Conservation (phyloP, 179 eudicot genomes). For the Corrigiola litoralis region DNA sequence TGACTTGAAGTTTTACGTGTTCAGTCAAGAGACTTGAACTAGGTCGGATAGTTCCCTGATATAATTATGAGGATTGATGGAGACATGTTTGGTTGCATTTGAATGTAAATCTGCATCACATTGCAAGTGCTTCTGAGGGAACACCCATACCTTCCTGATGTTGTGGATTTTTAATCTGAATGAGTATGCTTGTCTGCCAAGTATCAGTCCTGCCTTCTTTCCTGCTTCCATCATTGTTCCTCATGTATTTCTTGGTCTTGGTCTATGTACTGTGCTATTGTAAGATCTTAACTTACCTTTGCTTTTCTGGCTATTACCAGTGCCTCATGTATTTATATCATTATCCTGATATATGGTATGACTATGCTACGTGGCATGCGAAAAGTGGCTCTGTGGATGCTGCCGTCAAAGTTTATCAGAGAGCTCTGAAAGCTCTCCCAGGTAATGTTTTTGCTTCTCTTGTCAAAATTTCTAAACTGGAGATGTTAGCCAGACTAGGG, state of each 20-base stretch:
- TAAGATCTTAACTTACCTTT: slow-evolving; percentile 7
- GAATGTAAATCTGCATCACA: background rate
- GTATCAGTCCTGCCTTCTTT: background rate
- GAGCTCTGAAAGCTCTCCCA: slow-evolving; percentile 97
- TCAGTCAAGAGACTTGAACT: background rate
- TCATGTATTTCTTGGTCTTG: slow-evolving; percentile 12
- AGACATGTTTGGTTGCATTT: background rate
- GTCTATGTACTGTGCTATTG: background rate
- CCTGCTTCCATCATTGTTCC: slow-evolving; percentile 4
- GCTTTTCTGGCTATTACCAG: slow-evolving; percentile 37
- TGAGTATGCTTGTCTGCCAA: background rate
- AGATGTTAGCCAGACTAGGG: too few species aligned
- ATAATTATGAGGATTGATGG: background rate
- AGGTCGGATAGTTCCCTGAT: background rate
- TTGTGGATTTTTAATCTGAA: background rate
- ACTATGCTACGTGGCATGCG: slow-evolving; percentile 97
- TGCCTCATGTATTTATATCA: slow-evolving; percentile 98
- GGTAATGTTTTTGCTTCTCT: slow-evolving; percentile 41
- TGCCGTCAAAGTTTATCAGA: slow-evolving; percentile 79
- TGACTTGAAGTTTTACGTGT: background rate
- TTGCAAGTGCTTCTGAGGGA: background rate
- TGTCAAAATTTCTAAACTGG: background rate
- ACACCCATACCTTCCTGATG: background rate
- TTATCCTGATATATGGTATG: slow-evolving; percentile 98
- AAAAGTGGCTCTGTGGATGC: slow-evolving; percentile 86